Conservation (phyloP, 2,329 filamentous ascomycete species). For the Diatrype stigma region DNA sequence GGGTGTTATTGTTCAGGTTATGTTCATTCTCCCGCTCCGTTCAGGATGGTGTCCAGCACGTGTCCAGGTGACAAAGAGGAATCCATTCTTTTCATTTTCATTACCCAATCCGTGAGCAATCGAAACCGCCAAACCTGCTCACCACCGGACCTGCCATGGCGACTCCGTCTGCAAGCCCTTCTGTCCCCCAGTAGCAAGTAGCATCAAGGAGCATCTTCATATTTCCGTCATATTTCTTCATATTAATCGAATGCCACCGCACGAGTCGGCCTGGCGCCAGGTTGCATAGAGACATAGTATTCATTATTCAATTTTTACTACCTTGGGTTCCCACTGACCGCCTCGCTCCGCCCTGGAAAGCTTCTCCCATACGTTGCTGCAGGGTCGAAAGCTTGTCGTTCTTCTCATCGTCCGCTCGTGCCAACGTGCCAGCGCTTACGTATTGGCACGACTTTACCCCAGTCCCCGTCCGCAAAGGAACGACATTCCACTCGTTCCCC, state of each 20-base stretch:
- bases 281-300: neutral
- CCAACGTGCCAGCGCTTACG: neutral
- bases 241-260: neutral
- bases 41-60: slow-evolving; percentile 25
- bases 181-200: too few species aligned
- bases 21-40: neutral
- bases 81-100: slow-evolving; percentile 41
- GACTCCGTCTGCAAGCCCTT: neutral
- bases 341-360: neutral
- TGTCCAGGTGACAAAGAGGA: slow-evolving; percentile 34
- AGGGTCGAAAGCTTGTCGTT: neutral
- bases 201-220: neutral
- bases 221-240: neutral
- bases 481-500: too few species aligned
- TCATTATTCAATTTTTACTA: neutral
- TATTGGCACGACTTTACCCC: neutral
- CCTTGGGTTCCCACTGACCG: neutral
- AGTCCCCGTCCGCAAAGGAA: too few species aligned
- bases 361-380: neutral
- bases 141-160: neutral
- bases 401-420: neutral
- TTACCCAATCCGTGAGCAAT: slow-evolving; percentile 42
- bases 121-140: slow-evolving; percentile 13
- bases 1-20: too few species aligned
- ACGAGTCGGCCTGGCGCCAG: neutral